Evolutionary conservation across 2,329 filamentous ascomycete species (phyloP).

Genomic region (Alternaria tenuissima): DNA sequence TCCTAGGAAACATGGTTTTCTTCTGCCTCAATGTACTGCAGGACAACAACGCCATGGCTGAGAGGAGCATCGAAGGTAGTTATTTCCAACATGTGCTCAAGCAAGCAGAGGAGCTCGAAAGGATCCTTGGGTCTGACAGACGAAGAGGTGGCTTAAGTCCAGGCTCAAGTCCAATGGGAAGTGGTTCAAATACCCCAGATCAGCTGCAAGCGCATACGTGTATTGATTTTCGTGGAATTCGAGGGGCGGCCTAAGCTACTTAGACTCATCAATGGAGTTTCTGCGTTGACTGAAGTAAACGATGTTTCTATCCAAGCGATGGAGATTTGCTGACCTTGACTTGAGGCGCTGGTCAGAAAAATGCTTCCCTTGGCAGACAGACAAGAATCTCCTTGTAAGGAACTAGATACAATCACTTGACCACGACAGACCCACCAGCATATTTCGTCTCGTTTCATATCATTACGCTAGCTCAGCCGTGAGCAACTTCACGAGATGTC

Average conservation of each 20-base stretch:
- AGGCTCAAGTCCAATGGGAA: conserved; percentile 13
- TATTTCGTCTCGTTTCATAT: not conserved
- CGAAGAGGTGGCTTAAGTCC: conserved; percentile 16
- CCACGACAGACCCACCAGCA: not conserved
- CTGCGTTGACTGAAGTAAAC: not conserved
- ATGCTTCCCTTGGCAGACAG: not conserved
- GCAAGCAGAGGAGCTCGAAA: conserved; percentile 31
- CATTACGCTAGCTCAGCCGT: not conserved
- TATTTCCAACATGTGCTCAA: conserved; percentile 34
- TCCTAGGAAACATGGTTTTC: conserved; percentile 36
- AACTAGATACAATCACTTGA: not conserved
- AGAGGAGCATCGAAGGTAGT: conserved; percentile 26
- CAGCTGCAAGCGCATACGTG: not conserved
- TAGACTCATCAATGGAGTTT: not conserved
- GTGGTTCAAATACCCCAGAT: conserved; percentile 14
- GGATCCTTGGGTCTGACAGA: conserved; percentile 17
- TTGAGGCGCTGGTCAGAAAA: not conserved
- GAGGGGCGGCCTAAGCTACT: not conserved
- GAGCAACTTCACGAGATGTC: not conserved
- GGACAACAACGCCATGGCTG: conserved; percentile 24
- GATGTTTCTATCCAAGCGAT: not conserved
- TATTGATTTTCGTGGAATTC: not conserved
- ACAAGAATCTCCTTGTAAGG: not conserved
- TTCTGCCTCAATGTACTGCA: conserved; percentile 31
- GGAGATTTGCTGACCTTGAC: not conserved